Evolutionary conservation across 176 grass and related monocot genomes (phyloP), one percentile per base, ranked within the genome.

Genomic region (Oryza nivara): DNA sequence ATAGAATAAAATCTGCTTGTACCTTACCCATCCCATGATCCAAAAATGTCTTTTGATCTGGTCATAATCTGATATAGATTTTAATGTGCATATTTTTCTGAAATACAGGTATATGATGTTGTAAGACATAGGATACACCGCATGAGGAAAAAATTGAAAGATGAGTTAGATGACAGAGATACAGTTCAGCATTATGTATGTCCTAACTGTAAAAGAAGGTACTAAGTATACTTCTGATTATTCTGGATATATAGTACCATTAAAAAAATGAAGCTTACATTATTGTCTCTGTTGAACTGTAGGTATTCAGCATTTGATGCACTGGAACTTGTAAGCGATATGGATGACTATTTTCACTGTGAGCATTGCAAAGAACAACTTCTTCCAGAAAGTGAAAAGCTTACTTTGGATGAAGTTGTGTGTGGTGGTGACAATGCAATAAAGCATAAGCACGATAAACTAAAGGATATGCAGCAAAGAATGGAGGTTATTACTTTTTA

Each of bases 71-170:
- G 11, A 52, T 13, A 16, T 52, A 52, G 48, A 15, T 52, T 52
- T 14, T 52, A 52, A 16, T 52, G 11, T 48, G 46, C 11, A 52
- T 17, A 16, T 52, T 52, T 52, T 52, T 52, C 15, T 52, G 49
- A 52, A 52, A 17, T 17, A 6, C 49, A 52, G 49, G 15, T 52
- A 52, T 79, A 44, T 61, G 89, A 94, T 64, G 87, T 91, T 20
- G 81, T 94, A 49, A 52, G 92, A 64, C 91, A 91, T 61, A 80
- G 92, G 23, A 52, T 94, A 30, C 86, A 85, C 83, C 84, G 85
- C 77, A 91, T 91, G 92, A 87, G 74, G 80, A 94, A 89, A 75
- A 94, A 89, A 70, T 26, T 94, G 51, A 87, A 89, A 66, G 92
- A 91, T 78, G 92, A 91, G 67, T 76, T 94, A 58, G 92, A 94